Conservation (phyloP, 106 monocot genomes). For the Amphibolis antarctica region DNA sequence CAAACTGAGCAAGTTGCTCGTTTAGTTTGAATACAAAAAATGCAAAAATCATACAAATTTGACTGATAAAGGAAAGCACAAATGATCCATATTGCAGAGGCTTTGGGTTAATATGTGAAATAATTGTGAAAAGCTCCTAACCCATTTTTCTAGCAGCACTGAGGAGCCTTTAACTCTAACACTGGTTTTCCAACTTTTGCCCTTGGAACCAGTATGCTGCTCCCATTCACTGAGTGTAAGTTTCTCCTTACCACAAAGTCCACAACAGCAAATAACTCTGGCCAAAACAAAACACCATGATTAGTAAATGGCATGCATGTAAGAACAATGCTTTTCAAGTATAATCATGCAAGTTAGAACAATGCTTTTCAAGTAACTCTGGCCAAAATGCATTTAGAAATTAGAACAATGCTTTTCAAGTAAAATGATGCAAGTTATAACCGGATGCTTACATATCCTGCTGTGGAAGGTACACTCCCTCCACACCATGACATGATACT, state of each 20-base stretch:
- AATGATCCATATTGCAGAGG: background rate
- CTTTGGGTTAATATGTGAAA: background rate
- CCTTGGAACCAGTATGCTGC: slow-evolving; percentile 81
- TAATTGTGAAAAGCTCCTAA: slow-evolving; percentile 18
- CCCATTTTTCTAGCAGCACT: slow-evolving; percentile 72
- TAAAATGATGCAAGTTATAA: slow-evolving; percentile 1
- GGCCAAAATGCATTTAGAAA: background rate
- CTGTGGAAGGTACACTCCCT: slow-evolving; percentile 64
- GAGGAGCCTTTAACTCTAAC: slow-evolving; percentile 63
- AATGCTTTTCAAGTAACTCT: background rate
- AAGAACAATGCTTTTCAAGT: background rate
- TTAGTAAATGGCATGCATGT: background rate
- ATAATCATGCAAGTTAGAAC: slow-evolving; percentile 3
- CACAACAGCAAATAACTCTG: slow-evolving; percentile 75
- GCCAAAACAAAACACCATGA: background rate
- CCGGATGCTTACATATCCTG: slow-evolving; percentile 63
- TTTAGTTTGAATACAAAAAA: background rate
- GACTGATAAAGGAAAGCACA: background rate
- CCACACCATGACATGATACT: slow-evolving; percentile 56
- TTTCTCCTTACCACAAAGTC: slow-evolving; percentile 49
- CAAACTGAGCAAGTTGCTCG: slow-evolving; percentile 4
- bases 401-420: background rate
- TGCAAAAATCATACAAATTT: background rate
- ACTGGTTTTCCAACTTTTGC: slow-evolving; percentile 79
- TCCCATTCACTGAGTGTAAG: slow-evolving; percentile 70